Evolutionary conservation across 2,329 filamentous ascomycete species (phyloP).

Genomic region (Dactylonectria estremocensis): DNA sequence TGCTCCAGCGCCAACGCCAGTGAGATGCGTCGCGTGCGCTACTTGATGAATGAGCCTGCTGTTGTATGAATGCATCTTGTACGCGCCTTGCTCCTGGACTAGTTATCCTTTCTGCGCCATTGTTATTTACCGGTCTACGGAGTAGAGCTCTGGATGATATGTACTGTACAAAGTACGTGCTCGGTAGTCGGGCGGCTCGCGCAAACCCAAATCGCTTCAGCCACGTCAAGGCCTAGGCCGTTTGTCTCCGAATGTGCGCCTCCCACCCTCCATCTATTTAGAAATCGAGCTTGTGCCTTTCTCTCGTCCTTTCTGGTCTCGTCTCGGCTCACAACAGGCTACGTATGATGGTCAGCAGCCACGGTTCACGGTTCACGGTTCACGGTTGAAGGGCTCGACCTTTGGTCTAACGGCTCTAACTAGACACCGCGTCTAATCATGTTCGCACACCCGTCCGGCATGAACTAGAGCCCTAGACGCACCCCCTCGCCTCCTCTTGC

Average conservation of each 20-base stretch:
- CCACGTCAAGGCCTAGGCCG: constrained; percentile 1
- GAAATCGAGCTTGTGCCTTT: not conserved
- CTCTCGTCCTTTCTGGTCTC: too few relatives aligned
- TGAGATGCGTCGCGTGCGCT: not conserved
- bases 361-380: too few relatives aligned
- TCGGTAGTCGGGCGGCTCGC: not conserved
- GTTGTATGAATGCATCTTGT: not conserved
- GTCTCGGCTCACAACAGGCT: not conserved
- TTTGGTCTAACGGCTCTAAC: not conserved
- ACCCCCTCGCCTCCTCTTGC: not conserved
- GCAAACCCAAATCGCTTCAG: constrained; percentile 10
- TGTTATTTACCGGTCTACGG: not conserved
- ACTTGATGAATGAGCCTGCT: too few relatives aligned
- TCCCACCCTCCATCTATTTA: not conserved
- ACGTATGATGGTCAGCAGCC: not conserved
- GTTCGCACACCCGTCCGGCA: not conserved
- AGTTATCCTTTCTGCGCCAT: constrained; percentile 2
- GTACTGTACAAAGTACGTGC: too few relatives aligned
- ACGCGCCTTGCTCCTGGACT: not conserved
- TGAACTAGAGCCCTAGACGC: not conserved
- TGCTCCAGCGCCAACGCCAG: not conserved
- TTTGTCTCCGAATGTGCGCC: constrained; percentile 3
- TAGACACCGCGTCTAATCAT: not conserved
- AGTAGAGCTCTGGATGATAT: not conserved
- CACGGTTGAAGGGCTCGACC: not conserved